Evolutionary conservation across 306 rosid species (phyloP), one percentile per base, ranked within the genome.

Genomic region (Cicer bijugum): DNA sequence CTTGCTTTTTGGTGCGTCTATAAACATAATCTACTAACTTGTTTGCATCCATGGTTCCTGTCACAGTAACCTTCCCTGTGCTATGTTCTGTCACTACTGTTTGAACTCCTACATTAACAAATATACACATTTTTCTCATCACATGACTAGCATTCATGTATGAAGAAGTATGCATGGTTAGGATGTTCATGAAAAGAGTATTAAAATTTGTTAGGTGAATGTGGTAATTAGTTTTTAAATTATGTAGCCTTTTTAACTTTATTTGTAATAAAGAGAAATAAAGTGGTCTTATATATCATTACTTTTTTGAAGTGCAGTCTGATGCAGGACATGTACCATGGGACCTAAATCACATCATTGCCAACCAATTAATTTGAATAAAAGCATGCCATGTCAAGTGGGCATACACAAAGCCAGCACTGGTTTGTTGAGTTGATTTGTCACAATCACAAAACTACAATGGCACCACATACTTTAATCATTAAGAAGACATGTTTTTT

Each of bases 1-100:
- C 98, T 70, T 84, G 97, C 71, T 93, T 93, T 75, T 74, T 91
- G 16, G 97, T 93, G 72, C 93, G 80, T 75, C 92, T 86, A 33
- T 93, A 84, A 1, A 93, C 87, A 65, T 89, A 93, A 1, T 91
- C 93, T 38, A 91, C 98, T 45, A 93, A 88, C 78, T 86, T 89
- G 61, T 88, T 72, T 45, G 81, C 88, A 69, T 93, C 92, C 96
- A 93, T 93, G 5, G 97, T 93, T 10, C 97, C 97, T 1, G 84
- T 91, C 76, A 91, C 97, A 6, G 51, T 75, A 63, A 89, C 97
- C 83, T 89, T 93, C 74, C 93, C 96, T 19, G 86, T 85, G 47
- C 80, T 77, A 5, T 84, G 56, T 55, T 91, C 96, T 48, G 97
- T 80, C 67, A 17, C 81, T 15, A 86, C 91, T 38, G 73, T 84